Evolutionary conservation across 164 flowering plant genomes (phyloP).

Genomic region (Vitis cinerea): DNA sequence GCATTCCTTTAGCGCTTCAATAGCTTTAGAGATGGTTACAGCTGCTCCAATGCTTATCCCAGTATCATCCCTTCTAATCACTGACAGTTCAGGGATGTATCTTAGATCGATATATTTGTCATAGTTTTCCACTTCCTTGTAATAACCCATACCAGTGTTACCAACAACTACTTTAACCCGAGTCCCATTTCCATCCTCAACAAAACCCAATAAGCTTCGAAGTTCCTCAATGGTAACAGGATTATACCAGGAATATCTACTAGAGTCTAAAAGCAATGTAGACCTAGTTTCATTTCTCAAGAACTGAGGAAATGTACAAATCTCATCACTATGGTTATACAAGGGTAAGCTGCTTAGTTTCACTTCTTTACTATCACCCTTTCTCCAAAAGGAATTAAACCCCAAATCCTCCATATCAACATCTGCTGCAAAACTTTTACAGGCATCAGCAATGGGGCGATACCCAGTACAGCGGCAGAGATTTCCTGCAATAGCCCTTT

Average conservation of each 20-base stretch:
- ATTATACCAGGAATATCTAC: conserved; percentile 44
- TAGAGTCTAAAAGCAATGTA: conserved; percentile 22
- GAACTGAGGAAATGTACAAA: conserved; percentile 58
- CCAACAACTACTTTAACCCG: conserved; percentile 62
- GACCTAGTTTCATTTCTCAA: conserved; percentile 46
- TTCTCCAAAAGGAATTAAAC: conserved; percentile 65
- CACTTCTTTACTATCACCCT: conserved; percentile 36
- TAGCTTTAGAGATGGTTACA: conserved; percentile 72
- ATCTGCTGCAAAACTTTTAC: conserved; percentile 87
- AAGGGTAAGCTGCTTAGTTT: conserved; percentile 42
- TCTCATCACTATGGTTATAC: conserved; percentile 24
- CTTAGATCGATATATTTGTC: conserved; percentile 69
- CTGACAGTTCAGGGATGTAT: conserved; percentile 64
- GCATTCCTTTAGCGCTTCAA: conserved; percentile 51
- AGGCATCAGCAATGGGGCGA: conserved; percentile 91
- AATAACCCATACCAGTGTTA: conserved; percentile 75
- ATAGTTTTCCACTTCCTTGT: conserved; percentile 53
- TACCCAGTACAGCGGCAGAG: conserved; percentile 95
- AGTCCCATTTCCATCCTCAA: conserved; percentile 10
- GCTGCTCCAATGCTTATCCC: conserved; percentile 82
- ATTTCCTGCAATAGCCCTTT: conserved; percentile 72
- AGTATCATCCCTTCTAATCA: conserved; percentile 40
- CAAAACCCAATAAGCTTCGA: conserved; percentile 25
- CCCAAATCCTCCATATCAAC: conserved; percentile 95
- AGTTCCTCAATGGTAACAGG: conserved; percentile 62